These are phyloP conservation scores for Hericium erinaceus DNA, from an alignment of 768 basidiomycete species.

Conservation along the genomic window DNA sequence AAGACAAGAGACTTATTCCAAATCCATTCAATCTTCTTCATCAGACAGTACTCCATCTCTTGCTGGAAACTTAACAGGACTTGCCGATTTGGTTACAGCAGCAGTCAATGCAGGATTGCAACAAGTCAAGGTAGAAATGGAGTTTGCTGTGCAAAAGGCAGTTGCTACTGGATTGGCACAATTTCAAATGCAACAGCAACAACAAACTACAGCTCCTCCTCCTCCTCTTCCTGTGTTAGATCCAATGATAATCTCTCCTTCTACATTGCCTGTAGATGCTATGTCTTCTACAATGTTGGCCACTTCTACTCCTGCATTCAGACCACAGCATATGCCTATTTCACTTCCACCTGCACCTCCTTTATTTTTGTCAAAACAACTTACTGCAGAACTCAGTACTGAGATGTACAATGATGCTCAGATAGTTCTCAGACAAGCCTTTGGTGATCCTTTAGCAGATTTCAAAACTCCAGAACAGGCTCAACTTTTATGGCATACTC, in stretches of 20 bases:
- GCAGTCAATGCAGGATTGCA: neutral
- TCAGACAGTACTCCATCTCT: neutral
- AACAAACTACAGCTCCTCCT: neutral
- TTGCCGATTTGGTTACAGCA: neutral
- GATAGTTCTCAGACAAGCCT: neutral
- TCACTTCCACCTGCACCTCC: neutral
- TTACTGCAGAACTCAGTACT: neutral
- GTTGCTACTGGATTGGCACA: neutral
- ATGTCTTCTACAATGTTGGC: too few relatives aligned
- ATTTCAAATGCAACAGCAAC: neutral
- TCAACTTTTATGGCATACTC: neutral
- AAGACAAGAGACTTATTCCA: neutral
- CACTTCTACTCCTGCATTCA: too few relatives aligned
- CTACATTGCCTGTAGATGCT: neutral
- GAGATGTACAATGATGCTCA: neutral
- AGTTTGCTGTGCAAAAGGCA: neutral
- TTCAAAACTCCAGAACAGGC: neutral
- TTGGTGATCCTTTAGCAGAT: neutral
- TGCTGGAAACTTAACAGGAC: neutral
- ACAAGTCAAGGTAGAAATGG: neutral
- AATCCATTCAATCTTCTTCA: neutral
- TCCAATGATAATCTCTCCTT: neutral
- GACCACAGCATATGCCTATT: neutral
- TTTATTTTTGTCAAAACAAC: neutral
- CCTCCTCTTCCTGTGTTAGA: neutral